Conservation (phyloP, 441 rosid species). For the Capsella rubella region DNA sequence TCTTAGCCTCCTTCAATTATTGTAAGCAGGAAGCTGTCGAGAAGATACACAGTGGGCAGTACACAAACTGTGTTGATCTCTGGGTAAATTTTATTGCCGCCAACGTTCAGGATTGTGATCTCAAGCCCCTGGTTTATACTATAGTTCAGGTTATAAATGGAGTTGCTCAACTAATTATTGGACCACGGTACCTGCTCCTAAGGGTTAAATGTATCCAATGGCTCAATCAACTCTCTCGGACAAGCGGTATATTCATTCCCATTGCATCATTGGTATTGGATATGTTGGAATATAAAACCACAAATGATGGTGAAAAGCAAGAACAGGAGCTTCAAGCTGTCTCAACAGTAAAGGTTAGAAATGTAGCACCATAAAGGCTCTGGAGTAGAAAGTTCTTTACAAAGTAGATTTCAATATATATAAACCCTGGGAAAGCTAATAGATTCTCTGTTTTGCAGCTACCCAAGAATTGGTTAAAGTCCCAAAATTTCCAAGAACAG, state of each 20-base stretch:
- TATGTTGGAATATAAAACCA: constrained; percentile 79
- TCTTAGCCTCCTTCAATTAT: constrained; percentile 32
- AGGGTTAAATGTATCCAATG: constrained; percentile 84
- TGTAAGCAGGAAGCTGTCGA: constrained; percentile 63
- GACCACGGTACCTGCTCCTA: constrained; percentile 89
- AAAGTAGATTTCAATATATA: neutral
- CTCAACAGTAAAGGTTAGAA: constrained; percentile 70
- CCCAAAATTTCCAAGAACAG: constrained; percentile 76
- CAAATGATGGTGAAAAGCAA: constrained; percentile 62
- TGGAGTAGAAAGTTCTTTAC: neutral
- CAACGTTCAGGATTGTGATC: constrained; percentile 63
- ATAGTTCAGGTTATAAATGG: constrained; percentile 85
- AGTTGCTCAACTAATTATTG: constrained; percentile 74
- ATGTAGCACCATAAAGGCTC: constrained; percentile 3
- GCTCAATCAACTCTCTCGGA: constrained; percentile 76
- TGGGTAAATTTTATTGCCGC: constrained; percentile 81
- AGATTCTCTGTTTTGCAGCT: constrained; percentile 52
- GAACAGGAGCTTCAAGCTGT: constrained; percentile 63
- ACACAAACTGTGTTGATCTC: constrained; percentile 77
- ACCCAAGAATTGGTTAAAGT: constrained; percentile 90
- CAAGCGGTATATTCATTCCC: constrained; percentile 81
- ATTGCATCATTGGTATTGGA: constrained; percentile 72
- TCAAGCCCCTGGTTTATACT: constrained; percentile 70
- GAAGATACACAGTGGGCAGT: constrained; percentile 85
- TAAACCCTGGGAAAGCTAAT: constrained; percentile 13